Conservation (phyloP, 768 basidiomycete genomes). For the Piloderma croceum region DNA sequence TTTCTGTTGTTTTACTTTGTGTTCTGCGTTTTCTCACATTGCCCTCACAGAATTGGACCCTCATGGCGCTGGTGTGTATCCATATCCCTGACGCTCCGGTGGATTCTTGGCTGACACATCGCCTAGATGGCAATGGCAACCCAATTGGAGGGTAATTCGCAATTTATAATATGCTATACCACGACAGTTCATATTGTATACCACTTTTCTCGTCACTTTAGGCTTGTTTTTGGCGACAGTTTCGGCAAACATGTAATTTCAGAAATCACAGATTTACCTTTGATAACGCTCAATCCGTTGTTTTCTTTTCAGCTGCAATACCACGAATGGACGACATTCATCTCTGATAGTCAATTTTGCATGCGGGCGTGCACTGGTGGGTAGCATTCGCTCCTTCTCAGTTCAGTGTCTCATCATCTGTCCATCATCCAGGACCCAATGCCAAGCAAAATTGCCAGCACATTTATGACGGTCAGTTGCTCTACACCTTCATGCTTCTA, state of each 20-base stretch:
- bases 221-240: too few relatives aligned
- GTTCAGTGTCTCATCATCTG: too few relatives aligned
- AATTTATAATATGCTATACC: too few relatives aligned
- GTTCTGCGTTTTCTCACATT: neutral
- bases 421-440: too few relatives aligned
- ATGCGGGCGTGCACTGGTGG: slow-evolving; percentile 68
- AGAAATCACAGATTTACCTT: too few relatives aligned
- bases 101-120: too few relatives aligned
- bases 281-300: neutral
- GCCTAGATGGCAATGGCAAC: too few relatives aligned
- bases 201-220: slow-evolving; percentile 27
- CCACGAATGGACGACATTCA: slow-evolving; percentile 84
- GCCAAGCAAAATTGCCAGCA: slow-evolving; percentile 64
- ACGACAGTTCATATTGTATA: too few relatives aligned
- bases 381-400: too few relatives aligned
- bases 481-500: slow-evolving; percentile 27
- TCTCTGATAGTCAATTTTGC: slow-evolving; percentile 64
- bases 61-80: slow-evolving; percentile 49
- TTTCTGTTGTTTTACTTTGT: neutral
- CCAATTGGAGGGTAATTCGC: too few relatives aligned
- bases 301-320: slow-evolving; percentile 38
- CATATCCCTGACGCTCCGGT: too few relatives aligned
- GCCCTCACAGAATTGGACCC: slow-evolving; percentile 54
- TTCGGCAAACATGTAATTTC: slow-evolving; percentile 31
- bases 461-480: slow-evolving; percentile 69